phyloP scores from a whole-genome alignment of 108 stramenopile genomes.

The Cyclotella baltica region DNA sequence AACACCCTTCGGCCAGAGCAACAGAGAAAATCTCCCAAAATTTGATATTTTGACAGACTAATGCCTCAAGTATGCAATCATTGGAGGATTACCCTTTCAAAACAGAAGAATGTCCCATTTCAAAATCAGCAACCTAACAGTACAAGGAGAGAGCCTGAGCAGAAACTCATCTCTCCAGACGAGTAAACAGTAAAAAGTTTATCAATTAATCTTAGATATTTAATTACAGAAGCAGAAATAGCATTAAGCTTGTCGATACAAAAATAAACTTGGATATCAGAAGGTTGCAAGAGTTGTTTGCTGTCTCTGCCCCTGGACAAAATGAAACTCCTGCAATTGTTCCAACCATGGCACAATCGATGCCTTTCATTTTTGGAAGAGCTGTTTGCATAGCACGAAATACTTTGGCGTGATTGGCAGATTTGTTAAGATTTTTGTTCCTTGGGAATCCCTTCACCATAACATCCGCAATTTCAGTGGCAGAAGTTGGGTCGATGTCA shows the following conservation, averaged over 20 bases:
- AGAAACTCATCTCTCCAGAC: too few species aligned
- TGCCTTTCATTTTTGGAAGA: slow-evolving; percentile 36
- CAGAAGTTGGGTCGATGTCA: slow-evolving; percentile 55
- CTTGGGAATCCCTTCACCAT: slow-evolving; percentile 49
- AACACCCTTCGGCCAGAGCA: too few species aligned
- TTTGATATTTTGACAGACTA: too few species aligned
- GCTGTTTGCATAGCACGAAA: slow-evolving; percentile 31
- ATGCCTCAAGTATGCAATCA: too few species aligned
- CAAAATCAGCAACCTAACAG: too few species aligned
- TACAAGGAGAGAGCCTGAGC: too few species aligned
- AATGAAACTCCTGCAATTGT: slow-evolving; percentile 31
- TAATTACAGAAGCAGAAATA: background rate
- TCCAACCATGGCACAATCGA: slow-evolving; percentile 42
- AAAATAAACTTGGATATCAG: background rate
- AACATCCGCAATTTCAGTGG: slow-evolving; percentile 42
- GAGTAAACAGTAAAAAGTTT: too few species aligned
- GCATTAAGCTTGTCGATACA: too few species aligned
- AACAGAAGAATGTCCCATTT: too few species aligned
- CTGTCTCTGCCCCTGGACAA: slow-evolving; percentile 22
- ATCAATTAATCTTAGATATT: too few species aligned
- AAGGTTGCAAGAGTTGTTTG: background rate
- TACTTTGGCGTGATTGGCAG: slow-evolving; percentile 26
- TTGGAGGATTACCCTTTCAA: too few species aligned
- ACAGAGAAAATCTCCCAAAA: too few species aligned
- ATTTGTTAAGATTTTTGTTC: background rate